A percentile compares a stretch with the other conserved stretches of the same genome.
phyloP scores from a whole-genome alignment of 768 basidiomycete species.

The Chalciporus chontae region DNA sequence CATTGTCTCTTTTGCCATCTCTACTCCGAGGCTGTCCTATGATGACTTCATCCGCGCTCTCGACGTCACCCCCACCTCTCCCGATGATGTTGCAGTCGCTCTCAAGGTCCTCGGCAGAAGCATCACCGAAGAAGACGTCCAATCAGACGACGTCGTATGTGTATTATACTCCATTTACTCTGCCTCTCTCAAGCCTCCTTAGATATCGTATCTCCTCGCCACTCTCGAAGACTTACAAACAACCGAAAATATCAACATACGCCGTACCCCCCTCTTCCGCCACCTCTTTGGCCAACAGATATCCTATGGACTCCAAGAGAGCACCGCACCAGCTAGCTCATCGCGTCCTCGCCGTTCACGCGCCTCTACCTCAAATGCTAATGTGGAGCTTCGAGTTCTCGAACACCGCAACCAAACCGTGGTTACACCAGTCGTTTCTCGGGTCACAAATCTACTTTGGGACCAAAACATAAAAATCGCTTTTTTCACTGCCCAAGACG shows the following conservation, averaged over 20 bases:
- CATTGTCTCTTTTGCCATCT: slow-evolving; percentile 37
- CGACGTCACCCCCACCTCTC: slow-evolving; percentile 24
- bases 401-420: slow-evolving; percentile 36
- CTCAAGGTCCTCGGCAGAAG: slow-evolving; percentile 41
- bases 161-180: background rate
- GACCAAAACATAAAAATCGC: slow-evolving; percentile 41
- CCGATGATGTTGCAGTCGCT: slow-evolving; percentile 31
- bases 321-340: slow-evolving; percentile 9
- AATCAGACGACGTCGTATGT: slow-evolving; percentile 47
- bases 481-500: slow-evolving; percentile 28
- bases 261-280: slow-evolving; percentile 41
- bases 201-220: slow-evolving; percentile 45
- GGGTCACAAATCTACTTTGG: slow-evolving; percentile 46
- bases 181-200: background rate
- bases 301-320: slow-evolving; percentile 22
- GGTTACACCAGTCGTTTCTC: slow-evolving; percentile 46
- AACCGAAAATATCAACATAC: slow-evolving; percentile 29
- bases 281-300: slow-evolving; percentile 27
- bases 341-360: slow-evolving; percentile 15
- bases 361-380: background rate
- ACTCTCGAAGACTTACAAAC: slow-evolving; percentile 38
- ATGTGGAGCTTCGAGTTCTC: slow-evolving; percentile 32
- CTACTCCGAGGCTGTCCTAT: slow-evolving; percentile 35
- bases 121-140: slow-evolving; percentile 41
- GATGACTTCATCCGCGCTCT: slow-evolving; percentile 38